Conservation (phyloP, 495 filamentous ascomycete genomes). For the Lepidopterella palustris region DNA sequence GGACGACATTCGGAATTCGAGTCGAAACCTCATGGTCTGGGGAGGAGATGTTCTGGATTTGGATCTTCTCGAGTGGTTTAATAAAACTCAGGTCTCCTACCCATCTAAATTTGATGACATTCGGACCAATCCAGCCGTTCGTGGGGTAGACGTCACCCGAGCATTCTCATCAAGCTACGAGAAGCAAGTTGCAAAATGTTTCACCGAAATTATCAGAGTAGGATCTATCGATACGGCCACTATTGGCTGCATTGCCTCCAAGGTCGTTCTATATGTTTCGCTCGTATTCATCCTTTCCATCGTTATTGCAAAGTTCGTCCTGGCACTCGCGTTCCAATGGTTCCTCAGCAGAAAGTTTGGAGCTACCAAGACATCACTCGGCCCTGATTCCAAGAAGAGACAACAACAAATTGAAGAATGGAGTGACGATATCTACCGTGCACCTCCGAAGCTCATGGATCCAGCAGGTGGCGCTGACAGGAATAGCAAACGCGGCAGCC, state of each 20-base stretch:
- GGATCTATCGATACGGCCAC: slow-evolving; percentile 93
- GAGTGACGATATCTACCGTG: slow-evolving; percentile 94
- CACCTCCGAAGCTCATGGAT: slow-evolving; percentile 73
- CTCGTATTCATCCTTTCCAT: slow-evolving; percentile 89
- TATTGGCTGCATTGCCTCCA: slow-evolving; percentile 93
- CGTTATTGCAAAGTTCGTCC: slow-evolving; percentile 75
- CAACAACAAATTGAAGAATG: slow-evolving; percentile 96
- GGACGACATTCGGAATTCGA: slow-evolving; percentile 85
- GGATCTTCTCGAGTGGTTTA: slow-evolving; percentile 87
- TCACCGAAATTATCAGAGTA: slow-evolving; percentile 89
- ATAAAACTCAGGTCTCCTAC: slow-evolving; percentile 71
- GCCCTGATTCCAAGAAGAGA: slow-evolving; percentile 64
- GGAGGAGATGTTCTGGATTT: slow-evolving; percentile 90
- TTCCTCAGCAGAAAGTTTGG: slow-evolving; percentile 79
- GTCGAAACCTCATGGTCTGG: slow-evolving; percentile 86
- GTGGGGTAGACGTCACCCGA: slow-evolving; percentile 86
- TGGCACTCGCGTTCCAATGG: slow-evolving; percentile 95
- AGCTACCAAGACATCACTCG: slow-evolving; percentile 64
- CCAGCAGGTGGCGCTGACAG: slow-evolving; percentile 53
- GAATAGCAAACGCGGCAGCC: slow-evolving; percentile 70
- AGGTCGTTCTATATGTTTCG: slow-evolving; percentile 94
- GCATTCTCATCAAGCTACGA: slow-evolving; percentile 70
- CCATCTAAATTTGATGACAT: slow-evolving; percentile 75
- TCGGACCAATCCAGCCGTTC: slow-evolving; percentile 64
- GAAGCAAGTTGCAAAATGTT: slow-evolving; percentile 75